Evolutionary conservation across 202 grass and related monocot genomes (phyloP), one percentile per base, ranked within the genome.

Genomic region (Alloteropsis angusta): DNA sequence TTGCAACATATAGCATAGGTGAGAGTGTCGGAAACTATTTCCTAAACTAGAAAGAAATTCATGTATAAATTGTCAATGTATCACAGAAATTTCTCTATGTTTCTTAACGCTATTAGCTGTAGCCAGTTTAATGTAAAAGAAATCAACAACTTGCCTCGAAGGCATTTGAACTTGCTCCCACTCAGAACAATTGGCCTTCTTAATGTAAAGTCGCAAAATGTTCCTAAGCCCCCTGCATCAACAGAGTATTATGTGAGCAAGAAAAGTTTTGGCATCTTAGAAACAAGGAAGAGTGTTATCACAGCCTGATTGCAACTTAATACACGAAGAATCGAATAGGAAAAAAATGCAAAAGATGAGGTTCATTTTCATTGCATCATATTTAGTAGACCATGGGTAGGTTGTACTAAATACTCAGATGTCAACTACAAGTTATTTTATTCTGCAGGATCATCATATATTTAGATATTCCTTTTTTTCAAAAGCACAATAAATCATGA

Each of bases 211-310:
- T 62, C 88, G 85, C 76, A 93, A 78, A 84, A 95, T 95, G 68
- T 93, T 99, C 76, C 76, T 87, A 77, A 99, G 92, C 32, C 92
- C 96, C 88, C 96, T 99, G 92, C 77, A 88, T 80, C 43, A 87
- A 44, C 48, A 79, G 86, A 81, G 11, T 22, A 77, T 44, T 77
- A 11, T 70, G 60, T 92, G 46, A 92, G 64, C 19, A 39, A 55
- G 13, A 72, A 1, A 60, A 22, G 11, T 57, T 41, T 65, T 65
- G 22, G n/a, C 21, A 65, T 16, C 37, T 42, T 60, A 75, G 70
- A n/a, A 54, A n/a, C n/a, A 72, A 64, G 37, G 37, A 75, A 67
- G 4, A 37, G 58, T 14, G 35, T 41, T 4, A 78, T 60, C 22
- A 52, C 30, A 38, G 36, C 25, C 68, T n/a, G 8, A 53, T 34